phyloP scores from a whole-genome alignment of 352 stramenopile species.

The Phytophthora boehmeriae region DNA sequence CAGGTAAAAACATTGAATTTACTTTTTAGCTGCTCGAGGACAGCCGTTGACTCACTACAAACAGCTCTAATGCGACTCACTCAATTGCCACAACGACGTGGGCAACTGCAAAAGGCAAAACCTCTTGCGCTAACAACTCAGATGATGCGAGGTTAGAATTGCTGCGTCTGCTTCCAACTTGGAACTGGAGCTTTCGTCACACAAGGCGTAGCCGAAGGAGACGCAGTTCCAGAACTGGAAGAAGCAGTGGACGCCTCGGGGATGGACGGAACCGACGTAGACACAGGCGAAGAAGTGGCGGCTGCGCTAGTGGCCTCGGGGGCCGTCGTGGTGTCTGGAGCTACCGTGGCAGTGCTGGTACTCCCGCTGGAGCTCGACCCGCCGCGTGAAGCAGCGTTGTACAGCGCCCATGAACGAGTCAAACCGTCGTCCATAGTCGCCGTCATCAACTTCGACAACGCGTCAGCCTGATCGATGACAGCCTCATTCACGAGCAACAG shows the following conservation, averaged over 20 bases:
- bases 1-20: background rate
- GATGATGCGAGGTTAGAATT: constrained; percentile 15
- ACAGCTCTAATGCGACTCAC: constrained; percentile 38
- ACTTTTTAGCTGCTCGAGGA: background rate
- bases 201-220: background rate
- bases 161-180: constrained; percentile 8
- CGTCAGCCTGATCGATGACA: constrained; percentile 55
- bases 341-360: constrained; percentile 11
- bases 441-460: constrained; percentile 47
- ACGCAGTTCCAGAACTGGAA: constrained; percentile 1
- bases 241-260: constrained; percentile 9
- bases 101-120: background rate
- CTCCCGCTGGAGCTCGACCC: constrained; percentile 21
- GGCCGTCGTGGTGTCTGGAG: constrained; percentile 13
- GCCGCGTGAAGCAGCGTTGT: constrained; percentile 56
- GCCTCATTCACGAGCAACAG: constrained; percentile 79
- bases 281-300: background rate
- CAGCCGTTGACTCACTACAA: background rate
- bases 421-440: constrained; percentile 72
- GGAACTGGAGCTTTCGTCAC: background rate
- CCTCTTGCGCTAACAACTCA: constrained; percentile 1
- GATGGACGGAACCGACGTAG: background rate
- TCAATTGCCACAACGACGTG: constrained; percentile 6
- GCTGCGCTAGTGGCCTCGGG: background rate
- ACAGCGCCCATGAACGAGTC: constrained; percentile 72